Conservation (phyloP, 2,329 filamentous ascomycete genomes). For the Bipolaris cookei region DNA sequence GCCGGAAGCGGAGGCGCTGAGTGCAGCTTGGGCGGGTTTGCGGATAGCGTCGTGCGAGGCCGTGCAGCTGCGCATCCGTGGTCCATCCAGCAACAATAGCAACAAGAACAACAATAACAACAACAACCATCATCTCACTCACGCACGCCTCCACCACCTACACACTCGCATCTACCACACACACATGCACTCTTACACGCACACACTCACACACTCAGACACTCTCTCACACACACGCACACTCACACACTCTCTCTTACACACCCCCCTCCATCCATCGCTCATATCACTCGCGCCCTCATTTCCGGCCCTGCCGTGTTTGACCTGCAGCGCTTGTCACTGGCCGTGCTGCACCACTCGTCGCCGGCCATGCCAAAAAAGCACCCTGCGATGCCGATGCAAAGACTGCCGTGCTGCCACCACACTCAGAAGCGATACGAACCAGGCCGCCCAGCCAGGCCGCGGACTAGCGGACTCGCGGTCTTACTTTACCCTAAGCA, state of each 20-base stretch:
- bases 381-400: conserved; percentile 22
- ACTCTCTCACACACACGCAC: background rate
- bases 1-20: conserved; percentile 32
- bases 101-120: background rate
- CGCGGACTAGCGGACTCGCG: conserved; percentile 30
- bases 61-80: conserved; percentile 20
- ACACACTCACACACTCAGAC: background rate
- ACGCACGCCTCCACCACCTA: conserved; percentile 10
- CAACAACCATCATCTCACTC: conserved; percentile 22
- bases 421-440: conserved; percentile 42
- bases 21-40: conserved; percentile 20
- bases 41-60: conserved; percentile 31
- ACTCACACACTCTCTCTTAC: background rate
- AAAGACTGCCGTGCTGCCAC: conserved; percentile 35
- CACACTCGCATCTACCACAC: background rate
- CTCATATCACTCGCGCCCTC: conserved; percentile 9
- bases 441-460: conserved; percentile 24
- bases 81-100: conserved; percentile 20
- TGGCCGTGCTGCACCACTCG: conserved; percentile 14
- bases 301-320: conserved; percentile 42
- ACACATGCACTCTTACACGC: background rate
- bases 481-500: conserved; percentile 45
- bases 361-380: conserved; percentile 21
- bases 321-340: conserved; percentile 26
- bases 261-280: no score